Evolutionary conservation across 192 early-diverging fungal genomes (phyloP).

Genomic region (Cetraspora pellucida): DNA sequence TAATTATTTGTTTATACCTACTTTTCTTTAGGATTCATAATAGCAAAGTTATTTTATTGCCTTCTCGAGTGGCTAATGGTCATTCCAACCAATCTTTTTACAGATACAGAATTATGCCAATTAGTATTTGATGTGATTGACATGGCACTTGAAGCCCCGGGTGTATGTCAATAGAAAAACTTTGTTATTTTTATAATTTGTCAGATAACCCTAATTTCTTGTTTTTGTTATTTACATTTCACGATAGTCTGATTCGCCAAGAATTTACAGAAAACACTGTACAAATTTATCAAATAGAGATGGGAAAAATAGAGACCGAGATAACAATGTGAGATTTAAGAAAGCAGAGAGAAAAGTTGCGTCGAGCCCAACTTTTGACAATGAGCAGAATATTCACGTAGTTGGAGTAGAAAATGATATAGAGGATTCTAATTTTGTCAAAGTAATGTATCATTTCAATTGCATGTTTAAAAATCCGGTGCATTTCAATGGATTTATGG

Average conservation of each 20-base stretch:
- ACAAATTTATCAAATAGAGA: background rate
- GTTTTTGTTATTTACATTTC: background rate
- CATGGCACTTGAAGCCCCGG: slow-evolving; percentile 46
- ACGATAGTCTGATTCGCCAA: slow-evolving; percentile 7
- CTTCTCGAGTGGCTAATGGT: slow-evolving; percentile 79
- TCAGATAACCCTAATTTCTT: background rate
- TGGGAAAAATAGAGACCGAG: background rate
- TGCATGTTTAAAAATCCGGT: too few species aligned
- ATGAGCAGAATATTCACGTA: slow-evolving; percentile 24
- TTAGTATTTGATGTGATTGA: slow-evolving; percentile 76
- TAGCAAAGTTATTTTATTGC: slow-evolving; percentile 70
- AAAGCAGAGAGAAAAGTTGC: slow-evolving; percentile 24
- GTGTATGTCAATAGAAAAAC: slow-evolving; percentile 10
- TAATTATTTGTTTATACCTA: background rate
- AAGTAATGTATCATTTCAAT: background rate
- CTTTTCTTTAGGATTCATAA: slow-evolving; percentile 49
- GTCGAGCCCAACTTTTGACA: background rate
- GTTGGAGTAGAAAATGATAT: slow-evolving; percentile 13
- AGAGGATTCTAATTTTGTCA: slow-evolving; percentile 26
- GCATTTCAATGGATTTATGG: too few species aligned
- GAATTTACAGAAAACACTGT: background rate
- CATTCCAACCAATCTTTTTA: slow-evolving; percentile 59
- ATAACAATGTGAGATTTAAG: slow-evolving; percentile 15
- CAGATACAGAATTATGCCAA: slow-evolving; percentile 61
- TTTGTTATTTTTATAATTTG: background rate